phyloP scores from a whole-genome alignment of 2,329 filamentous ascomycete genomes.

The Aspergillus puulaauensis region DNA sequence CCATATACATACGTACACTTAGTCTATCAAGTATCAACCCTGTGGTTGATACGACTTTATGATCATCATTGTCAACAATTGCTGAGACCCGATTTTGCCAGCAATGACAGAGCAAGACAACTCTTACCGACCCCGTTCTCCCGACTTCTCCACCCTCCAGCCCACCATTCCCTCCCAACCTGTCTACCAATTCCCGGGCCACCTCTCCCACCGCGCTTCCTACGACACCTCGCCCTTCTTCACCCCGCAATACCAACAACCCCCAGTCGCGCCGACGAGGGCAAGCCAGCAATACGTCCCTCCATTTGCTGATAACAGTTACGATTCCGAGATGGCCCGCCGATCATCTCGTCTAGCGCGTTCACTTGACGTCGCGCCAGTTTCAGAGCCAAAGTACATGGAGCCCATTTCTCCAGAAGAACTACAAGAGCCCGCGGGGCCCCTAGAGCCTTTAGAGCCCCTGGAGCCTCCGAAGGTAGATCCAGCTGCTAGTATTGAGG shows the following conservation, averaged over 20 bases:
- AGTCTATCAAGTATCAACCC: neutral
- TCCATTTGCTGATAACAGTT: slow-evolving; percentile 26
- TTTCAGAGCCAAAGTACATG: slow-evolving; percentile 25
- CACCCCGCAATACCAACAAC: slow-evolving; percentile 36
- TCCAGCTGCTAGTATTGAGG: slow-evolving; percentile 61
- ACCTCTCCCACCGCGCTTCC: slow-evolving; percentile 39
- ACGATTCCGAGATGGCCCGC: slow-evolving; percentile 42
- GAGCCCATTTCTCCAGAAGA: slow-evolving; percentile 24
- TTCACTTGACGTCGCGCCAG: slow-evolving; percentile 28
- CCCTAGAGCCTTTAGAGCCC: neutral
- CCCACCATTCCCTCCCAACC: slow-evolving; percentile 37
- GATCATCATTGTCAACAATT: slow-evolving; percentile 1
- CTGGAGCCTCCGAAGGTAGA: slow-evolving; percentile 19
- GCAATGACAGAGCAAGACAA: slow-evolving; percentile 47
- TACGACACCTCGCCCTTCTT: slow-evolving; percentile 51
- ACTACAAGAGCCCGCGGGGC: slow-evolving; percentile 9
- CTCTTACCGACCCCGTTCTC: slow-evolving; percentile 49
- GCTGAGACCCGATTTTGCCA: slow-evolving; percentile 23
- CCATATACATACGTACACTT: neutral
- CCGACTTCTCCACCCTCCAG: slow-evolving; percentile 52
- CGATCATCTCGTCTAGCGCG: slow-evolving; percentile 39
- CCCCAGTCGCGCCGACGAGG: slow-evolving; percentile 24
- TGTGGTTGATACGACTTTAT: neutral
- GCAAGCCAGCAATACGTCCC: slow-evolving; percentile 38
- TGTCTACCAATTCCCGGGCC: slow-evolving; percentile 33